Evolutionary conservation across 129 eudicot genomes (phyloP).

Genomic region (Oenanthe sinensis): DNA sequence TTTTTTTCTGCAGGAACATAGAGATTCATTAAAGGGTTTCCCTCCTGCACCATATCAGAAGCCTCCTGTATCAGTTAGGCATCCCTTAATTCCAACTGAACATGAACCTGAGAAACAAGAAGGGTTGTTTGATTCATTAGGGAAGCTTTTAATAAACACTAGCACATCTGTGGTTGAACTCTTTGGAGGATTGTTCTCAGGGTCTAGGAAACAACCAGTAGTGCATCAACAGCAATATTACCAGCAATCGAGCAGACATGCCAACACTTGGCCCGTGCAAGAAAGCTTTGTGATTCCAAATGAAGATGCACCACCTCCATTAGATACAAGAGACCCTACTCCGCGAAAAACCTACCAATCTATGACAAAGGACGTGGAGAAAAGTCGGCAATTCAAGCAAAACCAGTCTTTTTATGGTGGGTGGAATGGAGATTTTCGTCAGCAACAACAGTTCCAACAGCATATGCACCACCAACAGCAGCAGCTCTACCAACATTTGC

Average conservation of each 20-base stretch:
- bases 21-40: conserved; percentile 16
- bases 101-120: conserved; percentile 54
- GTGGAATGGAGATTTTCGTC: conserved; percentile 37
- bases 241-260: conserved; percentile 44
- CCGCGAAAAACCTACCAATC: conserved; percentile 33
- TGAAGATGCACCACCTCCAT: conserved; percentile 64
- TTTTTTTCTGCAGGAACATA: neutral
- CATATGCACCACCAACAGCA: conserved; percentile 33
- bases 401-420: conserved; percentile 33
- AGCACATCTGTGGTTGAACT: conserved; percentile 42
- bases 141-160: conserved; percentile 42
- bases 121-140: conserved; percentile 56
- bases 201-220: conserved; percentile 31
- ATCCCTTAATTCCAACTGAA: conserved; percentile 61
- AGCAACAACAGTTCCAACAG: conserved; percentile 37
- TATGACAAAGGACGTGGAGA: conserved; percentile 36
- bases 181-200: conserved; percentile 45
- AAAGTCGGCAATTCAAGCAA: conserved; percentile 50
- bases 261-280: conserved; percentile 60
- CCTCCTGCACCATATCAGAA: conserved; percentile 48
- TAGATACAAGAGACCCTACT: conserved; percentile 50
- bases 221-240: conserved; percentile 37
- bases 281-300: conserved; percentile 63
- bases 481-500: conserved; percentile 46
- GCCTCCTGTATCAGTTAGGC: conserved; percentile 45